Evolutionary conservation across 2,329 filamentous ascomycete species (phyloP).

Genomic region (Arthrobotrys musiformis): DNA sequence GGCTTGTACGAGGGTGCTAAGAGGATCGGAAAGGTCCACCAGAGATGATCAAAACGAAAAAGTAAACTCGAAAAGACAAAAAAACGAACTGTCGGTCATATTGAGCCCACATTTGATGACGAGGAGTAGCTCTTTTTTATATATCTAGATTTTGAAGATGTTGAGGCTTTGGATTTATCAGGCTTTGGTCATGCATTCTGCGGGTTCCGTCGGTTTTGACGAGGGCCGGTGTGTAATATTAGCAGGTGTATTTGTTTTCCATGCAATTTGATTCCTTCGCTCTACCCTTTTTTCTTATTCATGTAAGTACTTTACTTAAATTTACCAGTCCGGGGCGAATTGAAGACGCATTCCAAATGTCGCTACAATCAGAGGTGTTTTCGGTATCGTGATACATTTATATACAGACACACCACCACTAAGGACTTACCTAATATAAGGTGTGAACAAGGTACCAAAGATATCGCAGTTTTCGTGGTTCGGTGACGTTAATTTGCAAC

Average conservation of each 20-base stretch:
- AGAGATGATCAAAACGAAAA: slow-evolving; percentile 59
- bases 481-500: slow-evolving; percentile 45
- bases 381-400: not conserved
- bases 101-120: slow-evolving; percentile 19
- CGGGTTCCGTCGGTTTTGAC: slow-evolving; percentile 7
- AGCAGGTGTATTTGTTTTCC: slow-evolving; percentile 38
- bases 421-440: not conserved
- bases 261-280: slow-evolving; percentile 9
- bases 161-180: not conserved
- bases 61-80: not conserved
- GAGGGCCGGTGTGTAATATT: slow-evolving; percentile 43
- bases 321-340: not conserved
- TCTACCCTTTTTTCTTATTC: not conserved
- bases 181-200: slow-evolving; percentile 6
- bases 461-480: slow-evolving; percentile 10
- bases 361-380: not conserved
- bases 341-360: not conserved
- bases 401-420: too few species aligned
- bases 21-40: slow-evolving; percentile 86
- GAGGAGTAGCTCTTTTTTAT: not conserved
- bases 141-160: not conserved
- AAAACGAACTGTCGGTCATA: not conserved
- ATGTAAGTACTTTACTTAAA: slow-evolving; percentile 35
- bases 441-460: too few species aligned
- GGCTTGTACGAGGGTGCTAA: slow-evolving; percentile 88